phyloP scores from a whole-genome alignment of 768 basidiomycete genomes.

The Tylopilus sp. region DNA sequence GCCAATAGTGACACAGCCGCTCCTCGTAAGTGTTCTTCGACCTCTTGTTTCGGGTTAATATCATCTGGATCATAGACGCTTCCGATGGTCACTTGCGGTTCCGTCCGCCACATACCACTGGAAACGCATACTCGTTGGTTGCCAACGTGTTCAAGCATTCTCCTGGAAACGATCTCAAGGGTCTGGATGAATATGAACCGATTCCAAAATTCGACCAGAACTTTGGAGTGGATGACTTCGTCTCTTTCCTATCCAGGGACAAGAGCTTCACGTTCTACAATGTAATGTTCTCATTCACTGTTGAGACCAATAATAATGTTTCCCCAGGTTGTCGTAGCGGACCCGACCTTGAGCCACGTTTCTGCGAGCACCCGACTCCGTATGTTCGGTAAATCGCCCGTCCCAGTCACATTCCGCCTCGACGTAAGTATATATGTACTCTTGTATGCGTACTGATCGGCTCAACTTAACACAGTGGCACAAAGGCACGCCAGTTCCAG shows the following conservation, averaged over 20 bases:
- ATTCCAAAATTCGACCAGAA: not conserved
- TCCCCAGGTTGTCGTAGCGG: conserved; percentile 6
- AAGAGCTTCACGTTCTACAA: no score
- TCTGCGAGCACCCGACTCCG: conserved; percentile 9
- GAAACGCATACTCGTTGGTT: conserved; percentile 7
- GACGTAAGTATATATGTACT: not conserved
- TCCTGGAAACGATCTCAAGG: not conserved
- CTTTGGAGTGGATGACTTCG: not conserved
- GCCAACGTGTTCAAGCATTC: conserved; percentile 2
- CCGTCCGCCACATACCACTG: conserved; percentile 5
- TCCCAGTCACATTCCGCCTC: conserved; percentile 1
- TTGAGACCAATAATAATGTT: not conserved
- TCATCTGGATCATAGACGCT: not conserved
- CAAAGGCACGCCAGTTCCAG: not conserved
- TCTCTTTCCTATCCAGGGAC: not conserved
- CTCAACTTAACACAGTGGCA: conserved; percentile 1
- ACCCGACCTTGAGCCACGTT: conserved; percentile 7
- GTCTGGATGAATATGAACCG: not conserved
- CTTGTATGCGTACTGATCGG: not conserved
- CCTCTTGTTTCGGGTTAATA: no score
- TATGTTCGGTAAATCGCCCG: not conserved
- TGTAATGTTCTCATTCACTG: not conserved
- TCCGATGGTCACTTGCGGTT: not conserved
- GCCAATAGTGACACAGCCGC: not conserved
- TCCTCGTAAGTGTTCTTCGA: conserved; percentile 3